Evolutionary conservation across 805 yeast genomes (phyloP).

Genomic region (Soucietia sequanensis): DNA sequence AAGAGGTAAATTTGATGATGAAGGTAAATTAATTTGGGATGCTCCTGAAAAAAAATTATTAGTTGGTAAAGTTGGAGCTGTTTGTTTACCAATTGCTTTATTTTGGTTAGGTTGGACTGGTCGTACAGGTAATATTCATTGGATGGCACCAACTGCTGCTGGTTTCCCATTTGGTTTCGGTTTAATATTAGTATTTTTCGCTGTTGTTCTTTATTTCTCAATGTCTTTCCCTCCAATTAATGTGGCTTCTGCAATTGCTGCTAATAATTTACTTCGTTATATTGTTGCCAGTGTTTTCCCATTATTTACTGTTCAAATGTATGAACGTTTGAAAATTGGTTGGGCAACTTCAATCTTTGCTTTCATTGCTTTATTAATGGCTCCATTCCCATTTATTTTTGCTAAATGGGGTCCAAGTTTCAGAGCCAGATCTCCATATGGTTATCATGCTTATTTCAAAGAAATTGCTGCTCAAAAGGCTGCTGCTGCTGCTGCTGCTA

Average conservation of each 20-base stretch:
- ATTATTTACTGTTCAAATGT: conserved; percentile 83
- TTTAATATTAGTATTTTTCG: conserved; percentile 66
- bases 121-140: conserved; percentile 51
- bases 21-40: conserved; percentile 54
- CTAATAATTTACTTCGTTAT: conserved; percentile 79
- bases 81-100: conserved; percentile 62
- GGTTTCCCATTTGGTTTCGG: conserved; percentile 82
- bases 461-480: conserved; percentile 3
- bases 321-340: conserved; percentile 61
- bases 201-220: conserved; percentile 66
- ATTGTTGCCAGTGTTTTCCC: conserved; percentile 78
- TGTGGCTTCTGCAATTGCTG: conserved; percentile 88
- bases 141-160: conserved; percentile 74
- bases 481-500: conserved; percentile 8
- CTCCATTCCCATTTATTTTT: conserved; percentile 75
- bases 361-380: conserved; percentile 64
- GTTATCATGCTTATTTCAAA: conserved; percentile 47
- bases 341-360: conserved; percentile 78
- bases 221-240: conserved; percentile 70
- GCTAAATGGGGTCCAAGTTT: conserved; percentile 55
- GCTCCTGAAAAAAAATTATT: conserved; percentile 62
- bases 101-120: conserved; percentile 87
- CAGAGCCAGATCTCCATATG: conserved; percentile 57
- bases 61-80: conserved; percentile 65
- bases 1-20: conserved; percentile 50